Evolutionary conservation across 345 rosid species (phyloP).

Genomic region (Lepidium sativum): DNA sequence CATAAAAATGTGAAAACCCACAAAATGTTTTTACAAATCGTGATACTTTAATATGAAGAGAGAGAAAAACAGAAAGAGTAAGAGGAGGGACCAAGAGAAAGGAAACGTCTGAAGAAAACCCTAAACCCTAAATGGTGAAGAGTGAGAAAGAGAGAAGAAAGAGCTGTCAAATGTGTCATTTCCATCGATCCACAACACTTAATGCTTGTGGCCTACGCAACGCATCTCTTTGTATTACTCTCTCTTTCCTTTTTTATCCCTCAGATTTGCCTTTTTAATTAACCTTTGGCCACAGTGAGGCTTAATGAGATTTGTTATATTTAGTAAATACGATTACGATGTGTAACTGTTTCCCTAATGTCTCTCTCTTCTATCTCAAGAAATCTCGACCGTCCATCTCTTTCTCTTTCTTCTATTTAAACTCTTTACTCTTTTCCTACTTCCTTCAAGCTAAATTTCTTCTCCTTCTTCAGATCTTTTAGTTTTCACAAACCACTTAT

Average conservation of each 20-base stretch:
- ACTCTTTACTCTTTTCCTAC: constrained; percentile 16
- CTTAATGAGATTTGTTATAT: constrained; percentile 24
- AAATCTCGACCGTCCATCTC: constrained; percentile 24
- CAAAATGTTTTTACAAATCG: neutral
- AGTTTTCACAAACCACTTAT: neutral
- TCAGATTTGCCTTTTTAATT: constrained; percentile 11
- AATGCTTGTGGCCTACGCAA: constrained; percentile 29
- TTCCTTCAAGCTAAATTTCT: constrained; percentile 10
- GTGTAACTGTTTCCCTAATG: constrained; percentile 27
- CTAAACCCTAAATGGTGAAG: constrained; percentile 26
- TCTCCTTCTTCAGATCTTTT: constrained; percentile 4
- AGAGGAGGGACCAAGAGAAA: constrained; percentile 14
- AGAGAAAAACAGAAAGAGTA: neutral
- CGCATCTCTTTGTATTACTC: constrained; percentile 8
- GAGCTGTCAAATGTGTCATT: constrained; percentile 28
- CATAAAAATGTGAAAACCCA: neutral
- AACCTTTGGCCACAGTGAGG: constrained; percentile 13
- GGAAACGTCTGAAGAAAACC: constrained; percentile 20
- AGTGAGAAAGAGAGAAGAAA: neutral
- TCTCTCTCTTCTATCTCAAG: constrained; percentile 14
- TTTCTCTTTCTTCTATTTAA: constrained; percentile 26
- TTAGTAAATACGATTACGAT: constrained; percentile 26
- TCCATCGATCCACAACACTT: constrained; percentile 23
- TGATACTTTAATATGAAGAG: constrained; percentile 1
- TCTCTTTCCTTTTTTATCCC: neutral